These are phyloP conservation scores for Fulvia fulva DNA, from an alignment of 2,329 filamentous ascomycete species.

Conservation along the genomic window DNA sequence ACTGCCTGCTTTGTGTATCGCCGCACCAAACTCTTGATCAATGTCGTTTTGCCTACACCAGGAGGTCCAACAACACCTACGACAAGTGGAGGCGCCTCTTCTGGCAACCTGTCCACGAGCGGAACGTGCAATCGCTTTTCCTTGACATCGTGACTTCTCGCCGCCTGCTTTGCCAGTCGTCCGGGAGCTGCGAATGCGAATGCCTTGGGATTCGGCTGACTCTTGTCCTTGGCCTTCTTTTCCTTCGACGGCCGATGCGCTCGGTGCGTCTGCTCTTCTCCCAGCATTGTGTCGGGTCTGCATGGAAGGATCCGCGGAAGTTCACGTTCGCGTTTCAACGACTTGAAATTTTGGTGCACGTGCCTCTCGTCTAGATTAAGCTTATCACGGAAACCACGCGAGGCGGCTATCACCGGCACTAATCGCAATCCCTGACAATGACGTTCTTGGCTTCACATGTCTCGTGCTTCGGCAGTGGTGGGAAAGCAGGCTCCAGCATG, in stretches of 20 bases:
- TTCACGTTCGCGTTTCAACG: background rate
- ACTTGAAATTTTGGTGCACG: background rate
- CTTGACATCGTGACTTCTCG: conserved; percentile 75
- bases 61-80: conserved; percentile 93
- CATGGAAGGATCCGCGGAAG: background rate
- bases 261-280: conserved; percentile 69
- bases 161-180: conserved; percentile 70
- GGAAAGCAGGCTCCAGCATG: conserved; percentile 4
- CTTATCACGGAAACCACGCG: background rate
- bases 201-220: conserved; percentile 80
- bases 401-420: background rate
- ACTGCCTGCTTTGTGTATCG: conserved; percentile 95
- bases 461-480: background rate
- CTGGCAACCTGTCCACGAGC: conserved; percentile 88
- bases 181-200: conserved; percentile 82
- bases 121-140: conserved; percentile 96
- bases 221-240: conserved; percentile 65
- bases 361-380: background rate
- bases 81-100: conserved; percentile 89
- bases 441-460: background rate
- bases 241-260: conserved; percentile 84
- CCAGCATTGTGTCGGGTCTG: conserved; percentile 25
- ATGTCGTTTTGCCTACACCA: conserved; percentile 88
- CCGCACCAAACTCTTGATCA: conserved; percentile 89
- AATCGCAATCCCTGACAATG: background rate